A percentile compares a stretch with the other conserved stretches of the same genome.
Conservation (phyloP, 2,329 filamentous ascomycete species). For the Microdochium bolleyi region DNA sequence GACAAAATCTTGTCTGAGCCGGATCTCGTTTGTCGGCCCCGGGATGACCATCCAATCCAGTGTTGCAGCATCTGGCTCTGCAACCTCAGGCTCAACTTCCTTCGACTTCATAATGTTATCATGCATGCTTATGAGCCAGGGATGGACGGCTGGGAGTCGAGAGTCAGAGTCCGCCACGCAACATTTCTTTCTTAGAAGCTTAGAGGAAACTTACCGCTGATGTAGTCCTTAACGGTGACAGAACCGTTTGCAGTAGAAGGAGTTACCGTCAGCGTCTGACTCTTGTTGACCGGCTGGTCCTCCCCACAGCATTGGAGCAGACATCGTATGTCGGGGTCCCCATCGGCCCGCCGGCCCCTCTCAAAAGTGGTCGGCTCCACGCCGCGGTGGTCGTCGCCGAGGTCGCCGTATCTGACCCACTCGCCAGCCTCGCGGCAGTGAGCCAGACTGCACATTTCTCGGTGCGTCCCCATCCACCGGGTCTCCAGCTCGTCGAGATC, state of each 20-base stretch:
- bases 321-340: not conserved
- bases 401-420: not conserved
- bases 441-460: not conserved
- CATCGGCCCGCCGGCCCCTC: not conserved
- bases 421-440: not conserved
- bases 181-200: not conserved
- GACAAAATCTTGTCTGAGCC: too few relatives aligned
- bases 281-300: not conserved
- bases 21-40: not conserved
- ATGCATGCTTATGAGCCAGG: conserved; percentile 10
- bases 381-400: not conserved
- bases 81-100: not conserved
- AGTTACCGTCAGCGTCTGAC: not conserved
- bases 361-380: not conserved
- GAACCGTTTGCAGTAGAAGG: not conserved
- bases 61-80: not conserved
- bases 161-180: conserved; percentile 1
- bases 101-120: not conserved
- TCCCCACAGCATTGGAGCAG: not conserved
- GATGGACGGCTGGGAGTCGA: conserved; percentile 12
- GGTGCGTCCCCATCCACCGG: not conserved
- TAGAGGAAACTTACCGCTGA: conserved; percentile 8
- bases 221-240: conserved; percentile 12
- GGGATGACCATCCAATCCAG: not conserved
- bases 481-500: not conserved